Evolutionary conservation across 495 filamentous ascomycete genomes (phyloP).

Genomic region (Aspergillus biplanus): DNA sequence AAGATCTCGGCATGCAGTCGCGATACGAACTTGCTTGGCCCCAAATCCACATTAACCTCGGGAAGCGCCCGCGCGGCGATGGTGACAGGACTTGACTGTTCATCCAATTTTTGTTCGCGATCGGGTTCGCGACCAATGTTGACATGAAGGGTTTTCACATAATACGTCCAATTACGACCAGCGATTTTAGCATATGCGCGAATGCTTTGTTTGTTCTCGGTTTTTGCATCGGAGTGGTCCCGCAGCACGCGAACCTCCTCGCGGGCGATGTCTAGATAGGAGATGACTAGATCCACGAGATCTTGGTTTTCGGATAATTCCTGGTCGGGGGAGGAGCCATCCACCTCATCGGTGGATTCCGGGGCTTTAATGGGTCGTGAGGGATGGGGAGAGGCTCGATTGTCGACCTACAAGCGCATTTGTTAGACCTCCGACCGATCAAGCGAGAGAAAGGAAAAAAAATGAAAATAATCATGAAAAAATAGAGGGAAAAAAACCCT

Average conservation of each 20-base stretch:
- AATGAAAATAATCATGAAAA: slow-evolving; percentile 3
- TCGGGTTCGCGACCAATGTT: slow-evolving; percentile 85
- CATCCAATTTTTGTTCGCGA: slow-evolving; percentile 46
- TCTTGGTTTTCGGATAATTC: slow-evolving; percentile 60
- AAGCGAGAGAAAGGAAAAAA: not conserved
- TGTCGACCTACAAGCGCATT: slow-evolving; percentile 39
- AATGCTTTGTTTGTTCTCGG: slow-evolving; percentile 69
- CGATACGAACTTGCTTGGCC: slow-evolving; percentile 90
- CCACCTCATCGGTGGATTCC: slow-evolving; percentile 48
- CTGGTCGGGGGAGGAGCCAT: slow-evolving; percentile 53
- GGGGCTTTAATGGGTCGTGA: slow-evolving; percentile 31
- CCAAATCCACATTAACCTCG: slow-evolving; percentile 85
- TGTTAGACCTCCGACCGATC: slow-evolving; percentile 9
- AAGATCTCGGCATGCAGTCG: slow-evolving; percentile 84
- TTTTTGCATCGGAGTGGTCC: slow-evolving; percentile 75
- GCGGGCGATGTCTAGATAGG: slow-evolving; percentile 62
- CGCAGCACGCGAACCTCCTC: slow-evolving; percentile 68
- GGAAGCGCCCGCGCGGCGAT: slow-evolving; percentile 50
- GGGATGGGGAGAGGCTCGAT: slow-evolving; percentile 33
- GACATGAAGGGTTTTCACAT: slow-evolving; percentile 76
- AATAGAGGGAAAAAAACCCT: not conserved
- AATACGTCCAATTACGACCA: slow-evolving; percentile 93
- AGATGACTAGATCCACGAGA: slow-evolving; percentile 73
- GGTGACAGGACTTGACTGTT: slow-evolving; percentile 49
- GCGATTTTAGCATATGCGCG: slow-evolving; percentile 93